These are phyloP conservation scores for Chytriomyces confervae DNA, from an alignment of 192 early-diverging fungal species.

Conservation along the genomic window DNA sequence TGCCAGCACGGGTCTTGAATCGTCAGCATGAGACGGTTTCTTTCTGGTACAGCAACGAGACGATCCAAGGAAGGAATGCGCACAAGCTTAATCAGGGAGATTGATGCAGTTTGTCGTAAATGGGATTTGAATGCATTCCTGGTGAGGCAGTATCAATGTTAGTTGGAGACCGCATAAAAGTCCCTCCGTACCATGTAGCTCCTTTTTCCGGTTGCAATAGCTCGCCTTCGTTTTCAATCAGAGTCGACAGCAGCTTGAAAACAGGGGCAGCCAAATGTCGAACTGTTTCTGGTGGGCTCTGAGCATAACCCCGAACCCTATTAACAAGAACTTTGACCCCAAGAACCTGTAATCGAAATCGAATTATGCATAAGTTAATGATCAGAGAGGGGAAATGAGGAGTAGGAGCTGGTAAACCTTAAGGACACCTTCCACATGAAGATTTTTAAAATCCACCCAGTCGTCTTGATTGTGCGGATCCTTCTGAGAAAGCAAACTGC, in stretches of 20 bases:
- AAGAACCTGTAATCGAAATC: conserved; percentile 48
- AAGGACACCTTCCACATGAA: conserved; percentile 62
- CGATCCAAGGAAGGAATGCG: conserved; percentile 49
- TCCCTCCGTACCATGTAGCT: conserved; percentile 7
- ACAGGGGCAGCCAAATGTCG: conserved; percentile 53
- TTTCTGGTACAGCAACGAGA: conserved; percentile 55
- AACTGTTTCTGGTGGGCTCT: conserved; percentile 37
- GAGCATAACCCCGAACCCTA: conserved; percentile 59
- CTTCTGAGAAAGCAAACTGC: background rate
- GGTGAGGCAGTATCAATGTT: background rate
- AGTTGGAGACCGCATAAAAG: background rate
- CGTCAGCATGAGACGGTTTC: conserved; percentile 65
- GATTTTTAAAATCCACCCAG: conserved; percentile 68
- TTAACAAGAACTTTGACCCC: conserved; percentile 71
- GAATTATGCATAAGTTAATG: no score
- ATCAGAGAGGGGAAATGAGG: no score
- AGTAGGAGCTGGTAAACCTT: conserved; percentile 50
- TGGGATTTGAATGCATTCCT: conserved; percentile 64
- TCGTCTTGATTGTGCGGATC: conserved; percentile 50
- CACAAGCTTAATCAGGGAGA: conserved; percentile 69
- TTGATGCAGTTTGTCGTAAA: conserved; percentile 70
- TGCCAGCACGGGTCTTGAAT: conserved; percentile 81
- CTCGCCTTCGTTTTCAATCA: conserved; percentile 73
- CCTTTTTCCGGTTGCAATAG: conserved; percentile 39
- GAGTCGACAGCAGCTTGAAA: conserved; percentile 65